Evolutionary conservation across 2,329 filamentous ascomycete species (phyloP).

Genomic region (Neofusicoccum parvum): DNA sequence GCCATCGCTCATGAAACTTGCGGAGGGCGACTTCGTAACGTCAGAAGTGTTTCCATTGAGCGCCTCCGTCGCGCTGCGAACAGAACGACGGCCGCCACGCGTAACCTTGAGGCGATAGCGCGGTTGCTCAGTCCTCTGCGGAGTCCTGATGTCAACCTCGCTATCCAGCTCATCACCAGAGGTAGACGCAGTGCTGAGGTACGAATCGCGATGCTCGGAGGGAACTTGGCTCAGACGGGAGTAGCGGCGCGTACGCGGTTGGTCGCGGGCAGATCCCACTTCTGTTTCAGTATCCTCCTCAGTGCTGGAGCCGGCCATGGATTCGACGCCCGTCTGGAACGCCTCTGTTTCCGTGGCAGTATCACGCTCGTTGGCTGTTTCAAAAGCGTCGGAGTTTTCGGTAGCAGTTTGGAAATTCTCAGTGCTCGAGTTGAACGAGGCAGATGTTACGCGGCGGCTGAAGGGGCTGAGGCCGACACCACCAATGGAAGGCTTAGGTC

Average conservation of each 20-base stretch:
- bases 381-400: constrained; percentile 60
- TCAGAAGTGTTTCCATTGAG: constrained; percentile 56
- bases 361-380: constrained; percentile 76
- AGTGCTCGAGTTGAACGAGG: constrained; percentile 47
- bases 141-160: constrained; percentile 62
- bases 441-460: constrained; percentile 34
- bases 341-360: constrained; percentile 84
- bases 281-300: constrained; percentile 89
- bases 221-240: constrained; percentile 47
- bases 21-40: constrained; percentile 57
- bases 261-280: constrained; percentile 41
- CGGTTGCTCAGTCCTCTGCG: constrained; percentile 62
- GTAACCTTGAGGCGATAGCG: constrained; percentile 73
- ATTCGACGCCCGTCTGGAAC: constrained; percentile 91
- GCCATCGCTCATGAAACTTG: constrained; percentile 51
- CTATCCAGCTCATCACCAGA: constrained; percentile 72
- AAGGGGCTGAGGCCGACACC: constrained; percentile 28
- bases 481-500: constrained; percentile 27
- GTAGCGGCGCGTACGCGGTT: constrained; percentile 40
- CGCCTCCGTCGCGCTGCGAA: constrained; percentile 57
- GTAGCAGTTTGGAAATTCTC: constrained; percentile 82
- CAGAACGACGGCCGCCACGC: constrained; percentile 57
- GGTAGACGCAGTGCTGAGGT: constrained; percentile 85
- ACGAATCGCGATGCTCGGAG: constrained; percentile 65
- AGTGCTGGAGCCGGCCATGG: constrained; percentile 67